Evolutionary conservation across 768 basidiomycete genomes (phyloP), one percentile per base, ranked within the genome.

Genomic region (Cyclocybe aegerita): DNA sequence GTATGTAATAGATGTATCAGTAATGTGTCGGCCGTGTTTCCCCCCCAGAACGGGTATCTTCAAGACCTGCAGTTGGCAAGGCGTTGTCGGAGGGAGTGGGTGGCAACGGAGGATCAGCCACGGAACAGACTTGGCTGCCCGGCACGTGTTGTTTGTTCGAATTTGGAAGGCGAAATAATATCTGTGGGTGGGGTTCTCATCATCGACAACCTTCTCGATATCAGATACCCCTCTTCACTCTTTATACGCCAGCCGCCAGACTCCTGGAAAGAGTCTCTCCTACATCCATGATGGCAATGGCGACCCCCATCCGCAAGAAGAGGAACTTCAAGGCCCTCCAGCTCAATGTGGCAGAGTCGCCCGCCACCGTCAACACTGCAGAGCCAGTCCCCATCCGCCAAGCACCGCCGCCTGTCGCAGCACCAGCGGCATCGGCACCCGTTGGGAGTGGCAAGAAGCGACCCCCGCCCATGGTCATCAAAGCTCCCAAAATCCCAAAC

Each of bases 311-410:
- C 54, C 87, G 91, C 70, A 91, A 92, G 79, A 94, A 94, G 68
- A 85, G 92, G 55, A 94, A 94, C 66, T 93, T 92, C 80, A 93
- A 92, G 70, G 84, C 80, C 35, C 80, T 94, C 7, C 83, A 86
- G 71, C 83, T 94, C 64, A 77, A 81, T 58, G 83, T 86, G 50
- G 54, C 77, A 39, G 68, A 77, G 15, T 58, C 72, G 44, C 6
- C 54, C 63, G 16, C 50, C 60, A 43, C 49, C 56, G 31, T 48
- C 60, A 15, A 53, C 61, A 23, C 58, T 60, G 64, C 69, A 46
- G 70, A 73, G 49, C 74, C 76, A 37, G 67, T 79, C 43, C 70
- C 81, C 12, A 73, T 73, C 11, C 74, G 82, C 45, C 72, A 67
- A 43, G 79, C 81, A 30, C 64, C 64, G 43, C 43, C 55, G 23